Conservation (phyloP, 2,329 filamentous ascomycete species). For the Phaeosphaeria sp. region DNA sequence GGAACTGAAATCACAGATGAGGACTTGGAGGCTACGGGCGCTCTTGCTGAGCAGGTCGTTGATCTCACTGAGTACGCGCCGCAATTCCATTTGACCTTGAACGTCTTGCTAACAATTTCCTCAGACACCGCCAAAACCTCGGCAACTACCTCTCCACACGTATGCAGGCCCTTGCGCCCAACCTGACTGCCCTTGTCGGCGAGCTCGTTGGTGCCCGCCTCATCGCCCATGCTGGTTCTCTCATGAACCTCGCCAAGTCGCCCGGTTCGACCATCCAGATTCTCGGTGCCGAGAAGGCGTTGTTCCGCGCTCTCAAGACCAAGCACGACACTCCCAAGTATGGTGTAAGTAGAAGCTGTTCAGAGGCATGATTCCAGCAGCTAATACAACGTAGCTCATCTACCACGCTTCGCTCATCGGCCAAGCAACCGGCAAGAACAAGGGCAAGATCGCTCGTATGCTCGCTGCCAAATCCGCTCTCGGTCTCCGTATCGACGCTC, state of each 20-base stretch:
- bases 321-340: constrained; percentile 99
- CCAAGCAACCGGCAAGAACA: constrained; percentile 96
- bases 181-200: constrained; percentile 90
- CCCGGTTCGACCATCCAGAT: constrained; percentile 97
- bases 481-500: constrained; percentile 89
- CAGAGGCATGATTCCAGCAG: constrained; percentile 68
- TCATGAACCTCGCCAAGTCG: constrained; percentile 93
- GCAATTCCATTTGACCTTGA: background rate
- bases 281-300: constrained; percentile 95
- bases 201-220: constrained; percentile 93
- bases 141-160: constrained; percentile 88
- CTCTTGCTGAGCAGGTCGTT: constrained; percentile 91
- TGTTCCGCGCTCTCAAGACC: constrained; percentile 97
- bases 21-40: constrained; percentile 91
- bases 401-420: constrained; percentile 75
- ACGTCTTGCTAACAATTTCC: constrained; percentile 1
- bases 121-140: constrained; percentile 73
- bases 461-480: constrained; percentile 92
- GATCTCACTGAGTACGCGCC: constrained; percentile 78
- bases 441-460: constrained; percentile 98
- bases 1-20: constrained; percentile 94
- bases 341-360: constrained; percentile 67
- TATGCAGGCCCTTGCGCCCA: constrained; percentile 97
- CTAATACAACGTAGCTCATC: constrained; percentile 64
- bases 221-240: constrained; percentile 91